phyloP scores from a whole-genome alignment of 2,329 filamentous ascomycete genomes.

The Alternaria panax region DNA sequence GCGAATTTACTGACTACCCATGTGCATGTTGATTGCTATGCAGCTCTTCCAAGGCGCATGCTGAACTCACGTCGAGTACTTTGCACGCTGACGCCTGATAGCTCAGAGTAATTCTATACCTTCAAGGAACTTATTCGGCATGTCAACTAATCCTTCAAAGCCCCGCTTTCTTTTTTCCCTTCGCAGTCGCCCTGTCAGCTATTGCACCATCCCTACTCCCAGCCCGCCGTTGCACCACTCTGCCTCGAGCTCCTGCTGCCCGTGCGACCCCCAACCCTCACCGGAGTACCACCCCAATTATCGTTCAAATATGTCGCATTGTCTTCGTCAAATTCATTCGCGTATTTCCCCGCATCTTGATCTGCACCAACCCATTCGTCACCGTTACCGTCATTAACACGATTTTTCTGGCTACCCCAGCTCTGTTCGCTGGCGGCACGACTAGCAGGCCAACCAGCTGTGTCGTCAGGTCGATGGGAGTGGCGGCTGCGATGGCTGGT shows the following conservation, averaged over 20 bases:
- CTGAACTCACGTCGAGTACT: neutral
- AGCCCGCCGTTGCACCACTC: conserved; percentile 9
- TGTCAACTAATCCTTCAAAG: neutral
- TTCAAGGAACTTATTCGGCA: neutral
- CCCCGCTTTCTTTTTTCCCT: neutral
- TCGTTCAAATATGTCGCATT: conserved; percentile 34
- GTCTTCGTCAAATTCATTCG: conserved; percentile 31
- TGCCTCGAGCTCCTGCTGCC: neutral
- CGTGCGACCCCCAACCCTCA: conserved; percentile 21
- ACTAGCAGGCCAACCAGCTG: neutral
- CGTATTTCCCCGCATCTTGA: conserved; percentile 9
- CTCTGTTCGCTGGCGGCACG: neutral
- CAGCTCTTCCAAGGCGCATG: neutral
- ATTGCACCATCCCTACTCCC: conserved; percentile 6
- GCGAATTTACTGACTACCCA: conserved; percentile 15
- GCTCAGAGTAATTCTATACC: neutral
- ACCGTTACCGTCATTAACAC: conserved; percentile 5
- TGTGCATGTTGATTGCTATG: neutral
- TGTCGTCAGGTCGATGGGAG: neutral
- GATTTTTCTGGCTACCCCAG: conserved; percentile 3
- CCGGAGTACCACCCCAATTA: conserved; percentile 26
- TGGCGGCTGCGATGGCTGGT: neutral
- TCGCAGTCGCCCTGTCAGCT: neutral
- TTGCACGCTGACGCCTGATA: neutral
- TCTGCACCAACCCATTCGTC: conserved; percentile 5